Evolutionary conservation across 495 filamentous ascomycete genomes (phyloP).

Genomic region (Aspergillus wentii): DNA sequence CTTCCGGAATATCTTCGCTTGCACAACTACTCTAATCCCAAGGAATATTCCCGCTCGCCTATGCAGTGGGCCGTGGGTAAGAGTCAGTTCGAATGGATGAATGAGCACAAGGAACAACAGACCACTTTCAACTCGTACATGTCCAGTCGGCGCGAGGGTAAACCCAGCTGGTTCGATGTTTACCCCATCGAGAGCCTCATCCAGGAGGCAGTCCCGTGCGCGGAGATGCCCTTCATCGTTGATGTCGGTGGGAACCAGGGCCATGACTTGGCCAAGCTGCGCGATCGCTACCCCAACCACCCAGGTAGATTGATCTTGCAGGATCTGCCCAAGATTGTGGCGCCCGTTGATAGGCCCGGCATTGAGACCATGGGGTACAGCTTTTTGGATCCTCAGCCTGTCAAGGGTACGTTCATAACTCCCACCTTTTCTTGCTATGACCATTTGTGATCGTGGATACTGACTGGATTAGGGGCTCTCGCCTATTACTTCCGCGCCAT

Average conservation of each 20-base stretch:
- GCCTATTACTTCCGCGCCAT: slow-evolving; percentile 41
- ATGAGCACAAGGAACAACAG: slow-evolving; percentile 23
- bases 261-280: slow-evolving; percentile 30
- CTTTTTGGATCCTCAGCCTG: slow-evolving; percentile 29
- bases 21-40: slow-evolving; percentile 24
- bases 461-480: slow-evolving; percentile 33
- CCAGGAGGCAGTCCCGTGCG: slow-evolving; percentile 10
- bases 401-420: slow-evolving; percentile 15
- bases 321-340: slow-evolving; percentile 30
- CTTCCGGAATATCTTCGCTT: slow-evolving; percentile 28
- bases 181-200: slow-evolving; percentile 27
- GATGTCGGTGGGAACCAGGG: slow-evolving; percentile 40
- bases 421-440: too few species aligned
- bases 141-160: slow-evolving; percentile 31
- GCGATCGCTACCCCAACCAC: slow-evolving; percentile 12
- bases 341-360: slow-evolving; percentile 4
- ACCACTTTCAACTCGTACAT: slow-evolving; percentile 36
- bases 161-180: slow-evolving; percentile 31
- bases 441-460: too few species aligned
- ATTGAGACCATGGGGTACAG: slow-evolving; percentile 30
- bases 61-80: slow-evolving; percentile 38
- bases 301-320: slow-evolving; percentile 24
- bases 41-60: slow-evolving; percentile 28
- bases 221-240: slow-evolving; percentile 32
- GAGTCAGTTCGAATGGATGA: slow-evolving; percentile 39